Conservation (phyloP, 2,329 filamentous ascomycete species). For the Cercospora sp. region DNA sequence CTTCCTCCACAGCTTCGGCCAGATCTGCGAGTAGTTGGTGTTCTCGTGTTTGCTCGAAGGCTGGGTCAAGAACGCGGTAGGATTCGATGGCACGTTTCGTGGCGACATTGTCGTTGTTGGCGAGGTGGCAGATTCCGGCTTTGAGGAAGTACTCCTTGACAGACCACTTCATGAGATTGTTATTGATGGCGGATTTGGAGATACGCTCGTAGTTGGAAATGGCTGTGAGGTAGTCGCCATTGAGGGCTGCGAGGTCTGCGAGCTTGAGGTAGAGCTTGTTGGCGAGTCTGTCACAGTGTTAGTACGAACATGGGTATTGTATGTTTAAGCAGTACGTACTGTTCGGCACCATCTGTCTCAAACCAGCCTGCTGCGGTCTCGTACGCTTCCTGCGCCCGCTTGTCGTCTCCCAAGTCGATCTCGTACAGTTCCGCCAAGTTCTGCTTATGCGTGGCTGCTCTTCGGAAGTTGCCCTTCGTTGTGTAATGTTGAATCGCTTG, state of each 20-base stretch:
- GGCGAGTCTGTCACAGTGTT: slow-evolving; percentile 62
- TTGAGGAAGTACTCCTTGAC: slow-evolving; percentile 97
- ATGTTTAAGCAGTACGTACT: slow-evolving; percentile 56
- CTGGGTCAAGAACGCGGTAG: slow-evolving; percentile 76
- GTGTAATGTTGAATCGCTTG: slow-evolving; percentile 84
- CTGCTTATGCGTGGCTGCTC: slow-evolving; percentile 89
- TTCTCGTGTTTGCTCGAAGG: slow-evolving; percentile 76
- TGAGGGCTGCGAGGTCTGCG: slow-evolving; percentile 79
- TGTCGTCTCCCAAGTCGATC: slow-evolving; percentile 73
- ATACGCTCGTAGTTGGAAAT: slow-evolving; percentile 83
- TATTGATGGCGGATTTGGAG: slow-evolving; percentile 71
- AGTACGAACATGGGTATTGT: neutral
- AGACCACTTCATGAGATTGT: slow-evolving; percentile 89
- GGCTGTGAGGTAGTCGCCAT: slow-evolving; percentile 80
- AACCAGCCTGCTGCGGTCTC: slow-evolving; percentile 87
- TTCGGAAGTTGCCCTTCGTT: slow-evolving; percentile 82
- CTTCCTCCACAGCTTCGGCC: slow-evolving; percentile 69
- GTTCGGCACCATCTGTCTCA: slow-evolving; percentile 79
- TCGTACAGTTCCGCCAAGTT: slow-evolving; percentile 85
- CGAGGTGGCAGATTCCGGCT: slow-evolving; percentile 86
- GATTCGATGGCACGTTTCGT: slow-evolving; percentile 76
- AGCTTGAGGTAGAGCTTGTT: slow-evolving; percentile 95
- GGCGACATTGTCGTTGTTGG: slow-evolving; percentile 72
- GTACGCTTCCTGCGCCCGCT: slow-evolving; percentile 78
- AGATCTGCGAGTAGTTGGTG: slow-evolving; percentile 78